Percentiles rank a stretch among this genome's conserved stretches.
phyloP scores from a whole-genome alignment of 768 basidiomycete genomes.

The Rhodotorula paludigena region DNA sequence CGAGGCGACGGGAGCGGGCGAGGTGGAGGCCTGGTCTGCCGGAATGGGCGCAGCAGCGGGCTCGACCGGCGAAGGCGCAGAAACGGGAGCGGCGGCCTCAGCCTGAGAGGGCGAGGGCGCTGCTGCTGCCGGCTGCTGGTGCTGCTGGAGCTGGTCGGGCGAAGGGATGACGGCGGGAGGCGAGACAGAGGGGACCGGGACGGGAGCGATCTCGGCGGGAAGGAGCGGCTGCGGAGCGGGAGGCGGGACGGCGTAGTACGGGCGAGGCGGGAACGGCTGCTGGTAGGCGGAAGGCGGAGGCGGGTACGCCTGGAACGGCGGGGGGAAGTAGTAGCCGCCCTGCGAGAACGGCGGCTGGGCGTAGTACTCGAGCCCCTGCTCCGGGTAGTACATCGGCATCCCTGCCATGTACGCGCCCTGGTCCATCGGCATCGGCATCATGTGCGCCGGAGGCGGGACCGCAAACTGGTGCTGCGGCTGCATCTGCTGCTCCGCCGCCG shows the following conservation, averaged over 20 bases:
- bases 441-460: not conserved
- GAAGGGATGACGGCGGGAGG: not conserved
- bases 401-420: constrained; percentile 8
- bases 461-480: not conserved
- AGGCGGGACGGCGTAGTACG: constrained; percentile 17
- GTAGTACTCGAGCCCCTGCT: constrained; percentile 22
- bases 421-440: constrained; percentile 10
- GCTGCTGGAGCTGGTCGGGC: not conserved
- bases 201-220: constrained; percentile 1
- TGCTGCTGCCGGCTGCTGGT: not conserved
- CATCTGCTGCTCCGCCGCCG: not conserved
- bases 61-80: not conserved
- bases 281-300: constrained; percentile 2
- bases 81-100: not conserved
- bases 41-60: not conserved
- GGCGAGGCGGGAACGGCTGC: constrained; percentile 14
- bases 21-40: not conserved
- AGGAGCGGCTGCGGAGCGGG: constrained; percentile 10
- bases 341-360: constrained; percentile 21
- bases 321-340: constrained; percentile 16
- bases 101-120: not conserved
- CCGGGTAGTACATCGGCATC: constrained; percentile 34
- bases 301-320: constrained; percentile 7
- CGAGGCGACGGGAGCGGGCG: not conserved
- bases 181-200: not conserved